Percentiles rank a stretch among this genome's conserved stretches.
Conservation (phyloP, 441 rosid genomes). For the Arabidopsis hybrid region DNA sequence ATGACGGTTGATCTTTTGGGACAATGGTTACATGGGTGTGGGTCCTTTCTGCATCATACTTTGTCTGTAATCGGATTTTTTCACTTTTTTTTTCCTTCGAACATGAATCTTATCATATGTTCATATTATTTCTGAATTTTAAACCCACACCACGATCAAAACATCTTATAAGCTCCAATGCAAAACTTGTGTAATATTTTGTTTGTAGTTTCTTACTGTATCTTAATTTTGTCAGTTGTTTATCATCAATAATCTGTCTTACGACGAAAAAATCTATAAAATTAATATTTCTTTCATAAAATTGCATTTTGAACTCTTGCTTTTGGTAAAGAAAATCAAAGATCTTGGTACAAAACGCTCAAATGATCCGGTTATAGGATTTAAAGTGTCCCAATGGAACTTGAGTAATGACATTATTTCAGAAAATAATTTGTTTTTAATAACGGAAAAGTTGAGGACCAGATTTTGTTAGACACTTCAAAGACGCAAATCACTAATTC, state of each 20-base stretch:
- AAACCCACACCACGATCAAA: background rate
- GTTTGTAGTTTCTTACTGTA: background rate
- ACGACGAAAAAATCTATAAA: background rate
- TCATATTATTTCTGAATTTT: background rate
- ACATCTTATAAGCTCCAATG: background rate
- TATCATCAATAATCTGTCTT: background rate
- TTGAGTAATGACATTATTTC: background rate
- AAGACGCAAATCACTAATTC: slow-evolving; percentile 16
- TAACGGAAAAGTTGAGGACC: background rate
- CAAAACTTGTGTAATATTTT: background rate
- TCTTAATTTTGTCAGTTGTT: background rate
- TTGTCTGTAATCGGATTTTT: slow-evolving; percentile 26
- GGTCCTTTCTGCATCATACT: slow-evolving; percentile 30
- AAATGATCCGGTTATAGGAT: background rate
- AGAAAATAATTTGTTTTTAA: background rate
- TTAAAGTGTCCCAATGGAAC: background rate
- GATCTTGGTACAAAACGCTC: background rate
- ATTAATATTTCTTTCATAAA: background rate
- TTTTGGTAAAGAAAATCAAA: background rate
- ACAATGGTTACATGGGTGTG: slow-evolving; percentile 33
- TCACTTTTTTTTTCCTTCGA: background rate
- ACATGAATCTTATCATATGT: background rate
- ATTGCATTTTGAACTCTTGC: background rate
- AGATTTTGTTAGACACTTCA: slow-evolving; percentile 1
- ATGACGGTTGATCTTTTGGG: slow-evolving; percentile 39